Evolutionary conservation across 1,284 basidiomycete species (phyloP).

Genomic region (Coniophora puteana): DNA sequence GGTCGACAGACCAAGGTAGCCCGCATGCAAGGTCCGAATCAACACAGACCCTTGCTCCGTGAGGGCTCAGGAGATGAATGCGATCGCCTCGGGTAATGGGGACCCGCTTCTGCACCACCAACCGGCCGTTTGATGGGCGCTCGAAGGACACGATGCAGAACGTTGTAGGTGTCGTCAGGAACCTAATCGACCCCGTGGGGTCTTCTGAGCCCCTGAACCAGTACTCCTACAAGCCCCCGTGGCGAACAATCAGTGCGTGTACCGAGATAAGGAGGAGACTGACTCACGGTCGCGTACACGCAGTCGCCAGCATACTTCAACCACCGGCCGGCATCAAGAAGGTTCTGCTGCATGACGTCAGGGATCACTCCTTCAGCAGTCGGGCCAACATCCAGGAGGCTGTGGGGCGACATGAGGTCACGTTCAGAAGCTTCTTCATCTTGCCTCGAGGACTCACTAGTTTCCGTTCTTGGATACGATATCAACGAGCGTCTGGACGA

Average conservation of each 20-base stretch:
- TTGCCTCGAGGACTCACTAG: conserved; percentile 39
- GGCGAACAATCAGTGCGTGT: no score
- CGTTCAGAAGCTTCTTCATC: neutral
- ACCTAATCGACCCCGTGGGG: conserved; percentile 37
- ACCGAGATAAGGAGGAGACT: no score
- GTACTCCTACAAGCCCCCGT: no score
- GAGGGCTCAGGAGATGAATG: conserved; percentile 37
- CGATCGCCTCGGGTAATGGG: conserved; percentile 43
- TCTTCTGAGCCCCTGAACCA: conserved; percentile 41
- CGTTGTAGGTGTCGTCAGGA: conserved; percentile 44
- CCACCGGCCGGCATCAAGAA: conserved; percentile 50
- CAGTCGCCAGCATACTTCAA: conserved; percentile 45
- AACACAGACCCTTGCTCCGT: conserved; percentile 13
- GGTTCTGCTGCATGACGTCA: conserved; percentile 38
- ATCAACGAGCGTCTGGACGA: conserved; percentile 50
- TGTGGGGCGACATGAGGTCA: conserved; percentile 13
- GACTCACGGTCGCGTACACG: conserved; percentile 44
- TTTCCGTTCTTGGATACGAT: conserved; percentile 56
- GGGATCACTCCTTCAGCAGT: conserved; percentile 51
- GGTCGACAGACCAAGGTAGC: conserved; percentile 19
- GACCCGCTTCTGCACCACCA: conserved; percentile 36
- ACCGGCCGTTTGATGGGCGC: conserved; percentile 28
- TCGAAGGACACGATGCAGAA: conserved; percentile 50
- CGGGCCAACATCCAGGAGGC: conserved; percentile 51
- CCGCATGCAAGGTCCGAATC: no score